A percentile compares a stretch with the other conserved stretches of the same genome.
phyloP scores from a whole-genome alignment of 176 grass and related monocot species.

The Elymus sibiricus region DNA sequence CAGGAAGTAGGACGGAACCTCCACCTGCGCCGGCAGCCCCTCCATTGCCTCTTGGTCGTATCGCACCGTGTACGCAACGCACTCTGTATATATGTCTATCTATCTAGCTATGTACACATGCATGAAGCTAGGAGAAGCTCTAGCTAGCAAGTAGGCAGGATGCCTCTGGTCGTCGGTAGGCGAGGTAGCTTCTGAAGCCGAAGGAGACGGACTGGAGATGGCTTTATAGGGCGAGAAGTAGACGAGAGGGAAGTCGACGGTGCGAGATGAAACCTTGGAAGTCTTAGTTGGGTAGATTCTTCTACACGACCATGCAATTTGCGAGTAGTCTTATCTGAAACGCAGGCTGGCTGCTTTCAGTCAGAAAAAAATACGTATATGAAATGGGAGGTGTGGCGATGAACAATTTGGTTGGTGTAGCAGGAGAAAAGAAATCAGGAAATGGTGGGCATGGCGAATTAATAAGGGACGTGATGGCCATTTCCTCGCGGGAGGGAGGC shows the following conservation, averaged over 20 bases:
- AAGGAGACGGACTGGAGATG: not conserved
- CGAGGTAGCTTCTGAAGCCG: slow-evolving; percentile 36
- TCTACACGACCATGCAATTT: not conserved
- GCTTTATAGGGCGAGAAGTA: not conserved
- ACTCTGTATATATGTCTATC: not conserved
- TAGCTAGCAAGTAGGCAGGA: not conserved
- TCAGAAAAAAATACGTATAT: not conserved
- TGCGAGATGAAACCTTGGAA: not conserved
- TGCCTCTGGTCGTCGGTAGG: not conserved
- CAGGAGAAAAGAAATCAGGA: slow-evolving; percentile 2
- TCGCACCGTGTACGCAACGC: not conserved
- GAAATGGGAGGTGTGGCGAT: not conserved
- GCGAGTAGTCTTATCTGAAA: not conserved
- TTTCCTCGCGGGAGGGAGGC: not conserved
- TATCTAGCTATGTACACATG: slow-evolving; percentile 10
- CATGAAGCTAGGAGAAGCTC: slow-evolving; percentile 7
- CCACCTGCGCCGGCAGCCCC: slow-evolving; percentile 22
- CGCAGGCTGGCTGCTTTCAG: slow-evolving; percentile 2
- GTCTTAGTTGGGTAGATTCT: slow-evolving; percentile 23
- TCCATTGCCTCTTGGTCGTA: slow-evolving; percentile 16
- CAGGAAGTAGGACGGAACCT: slow-evolving; percentile 72
- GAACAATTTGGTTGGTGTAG: not conserved
- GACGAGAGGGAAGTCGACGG: slow-evolving; percentile 14
- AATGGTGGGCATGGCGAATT: not conserved
- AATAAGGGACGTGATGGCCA: not conserved